Percentiles rank a stretch among this genome's conserved stretches.
Conservation (phyloP, 257 asterid species). For the Gynochthodes officinalis region DNA sequence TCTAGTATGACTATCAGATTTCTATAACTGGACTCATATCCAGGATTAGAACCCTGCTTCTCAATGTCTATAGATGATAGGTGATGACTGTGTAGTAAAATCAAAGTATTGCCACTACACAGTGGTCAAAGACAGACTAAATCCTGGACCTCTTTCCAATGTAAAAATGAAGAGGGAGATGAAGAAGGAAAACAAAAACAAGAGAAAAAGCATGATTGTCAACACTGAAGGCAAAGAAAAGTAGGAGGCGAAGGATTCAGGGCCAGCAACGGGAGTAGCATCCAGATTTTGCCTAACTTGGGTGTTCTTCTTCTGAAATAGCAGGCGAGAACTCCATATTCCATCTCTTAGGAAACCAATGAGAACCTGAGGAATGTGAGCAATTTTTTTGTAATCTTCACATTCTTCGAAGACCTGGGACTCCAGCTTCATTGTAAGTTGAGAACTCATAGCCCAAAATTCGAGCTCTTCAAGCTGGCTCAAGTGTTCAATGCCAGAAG, state of each 20-base stretch:
- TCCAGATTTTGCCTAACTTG: not conserved
- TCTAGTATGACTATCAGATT: not conserved
- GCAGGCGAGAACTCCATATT: not conserved
- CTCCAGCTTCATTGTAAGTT: not conserved
- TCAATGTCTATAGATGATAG: not conserved
- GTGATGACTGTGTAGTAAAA: too few species aligned
- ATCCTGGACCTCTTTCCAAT: not conserved
- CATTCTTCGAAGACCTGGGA: not conserved
- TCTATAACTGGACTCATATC: not conserved
- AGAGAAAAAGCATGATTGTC: not conserved
- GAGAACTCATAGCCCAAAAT: not conserved
- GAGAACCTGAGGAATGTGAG: conserved; percentile 2
- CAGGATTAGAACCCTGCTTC: too few species aligned
- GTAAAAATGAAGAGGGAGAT: not conserved
- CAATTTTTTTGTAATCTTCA: not conserved
- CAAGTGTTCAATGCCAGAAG: conserved; percentile 6
- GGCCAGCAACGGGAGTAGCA: not conserved
- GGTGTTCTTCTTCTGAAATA: not conserved
- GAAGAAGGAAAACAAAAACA: not conserved
- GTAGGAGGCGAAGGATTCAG: not conserved
- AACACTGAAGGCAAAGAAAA: not conserved
- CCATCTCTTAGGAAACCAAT: not conserved
- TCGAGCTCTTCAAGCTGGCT: not conserved
- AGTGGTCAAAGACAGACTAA: not conserved
- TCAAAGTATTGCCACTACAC: not conserved